These are phyloP conservation scores for Arachnomyces sp. DNA, from an alignment of 2,329 filamentous ascomycete genomes.

Conservation along the genomic window DNA sequence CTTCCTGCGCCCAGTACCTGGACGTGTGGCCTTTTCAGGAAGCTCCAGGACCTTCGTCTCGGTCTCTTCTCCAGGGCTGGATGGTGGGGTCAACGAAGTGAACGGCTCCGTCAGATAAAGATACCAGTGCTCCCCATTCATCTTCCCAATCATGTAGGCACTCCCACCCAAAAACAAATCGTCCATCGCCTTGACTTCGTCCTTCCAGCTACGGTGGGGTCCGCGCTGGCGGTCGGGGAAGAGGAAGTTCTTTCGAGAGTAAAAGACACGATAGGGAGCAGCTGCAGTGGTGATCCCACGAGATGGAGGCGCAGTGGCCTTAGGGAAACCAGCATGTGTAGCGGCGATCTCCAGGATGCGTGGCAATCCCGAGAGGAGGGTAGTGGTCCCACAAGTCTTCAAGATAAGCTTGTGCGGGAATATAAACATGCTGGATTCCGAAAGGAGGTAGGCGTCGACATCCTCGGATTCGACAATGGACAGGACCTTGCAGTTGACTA, in stretches of 20 bases:
- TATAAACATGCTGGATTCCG: conserved; percentile 99
- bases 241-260: conserved; percentile 97
- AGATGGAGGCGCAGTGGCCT: conserved; percentile 59
- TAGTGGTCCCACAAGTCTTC: conserved; percentile 97
- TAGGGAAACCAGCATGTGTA: conserved; percentile 79
- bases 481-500: conserved; percentile 97
- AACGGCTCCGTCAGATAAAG: conserved; percentile 89
- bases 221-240: conserved; percentile 91
- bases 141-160: conserved; percentile 99
- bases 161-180: conserved; percentile 86
- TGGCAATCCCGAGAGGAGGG: conserved; percentile 78
- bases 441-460: conserved; percentile 92
- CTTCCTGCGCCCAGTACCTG: conserved; percentile 11
- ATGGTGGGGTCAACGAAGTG: conserved; percentile 69
- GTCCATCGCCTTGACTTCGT: conserved; percentile 89
- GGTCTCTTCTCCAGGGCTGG: conserved; percentile 57
- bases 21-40: conserved; percentile 31
- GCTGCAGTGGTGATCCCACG: conserved; percentile 67
- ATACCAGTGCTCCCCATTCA: conserved; percentile 99
- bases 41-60: conserved; percentile 54
- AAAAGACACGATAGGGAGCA: conserved; percentile 91
- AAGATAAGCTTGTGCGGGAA: conserved; percentile 99
- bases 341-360: conserved; percentile 90
- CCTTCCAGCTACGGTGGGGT: conserved; percentile 93
- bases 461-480: conserved; percentile 89